Evolutionary conservation across 768 basidiomycete genomes (phyloP).

Genomic region (Leccinellum rugosiceps): DNA sequence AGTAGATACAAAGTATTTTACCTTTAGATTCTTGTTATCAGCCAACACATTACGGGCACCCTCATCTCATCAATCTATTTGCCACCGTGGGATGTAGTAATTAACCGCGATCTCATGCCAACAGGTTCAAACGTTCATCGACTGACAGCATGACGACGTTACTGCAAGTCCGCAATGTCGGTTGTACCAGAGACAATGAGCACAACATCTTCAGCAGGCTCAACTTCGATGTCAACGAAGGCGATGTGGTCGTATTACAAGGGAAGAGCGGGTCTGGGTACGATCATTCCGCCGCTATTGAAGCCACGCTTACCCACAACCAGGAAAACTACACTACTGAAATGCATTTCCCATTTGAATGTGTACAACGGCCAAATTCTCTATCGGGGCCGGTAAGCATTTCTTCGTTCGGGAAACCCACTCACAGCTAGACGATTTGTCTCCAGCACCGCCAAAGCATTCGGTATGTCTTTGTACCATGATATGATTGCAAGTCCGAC

Average conservation of each 20-base stretch:
- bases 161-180: slow-evolving; percentile 52
- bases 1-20: slow-evolving; percentile 35
- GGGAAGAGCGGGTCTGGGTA: slow-evolving; percentile 79
- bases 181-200: slow-evolving; percentile 46
- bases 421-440: background rate
- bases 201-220: slow-evolving; percentile 58
- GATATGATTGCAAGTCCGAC: background rate
- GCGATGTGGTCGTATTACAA: slow-evolving; percentile 74
- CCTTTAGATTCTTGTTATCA: slow-evolving; percentile 28
- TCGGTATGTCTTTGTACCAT: slow-evolving; percentile 36
- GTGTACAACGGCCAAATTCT: slow-evolving; percentile 63
- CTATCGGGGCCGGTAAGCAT: slow-evolving; percentile 62
- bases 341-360: slow-evolving; percentile 79
- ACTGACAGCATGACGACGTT: slow-evolving; percentile 27
- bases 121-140: background rate
- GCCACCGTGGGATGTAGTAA: slow-evolving; percentile 17
- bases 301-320: slow-evolving; percentile 4
- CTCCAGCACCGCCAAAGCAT: slow-evolving; percentile 46
- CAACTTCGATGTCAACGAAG: slow-evolving; percentile 59
- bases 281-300: slow-evolving; percentile 1
- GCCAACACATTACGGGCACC: slow-evolving; percentile 16
- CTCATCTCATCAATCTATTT: slow-evolving; percentile 9
- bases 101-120: background rate
- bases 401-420: background rate
- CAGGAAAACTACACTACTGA: slow-evolving; percentile 73